Base-by-base conservation (phyloP, 305 asterid species). In the Caryopteris hybrid region DNA sequence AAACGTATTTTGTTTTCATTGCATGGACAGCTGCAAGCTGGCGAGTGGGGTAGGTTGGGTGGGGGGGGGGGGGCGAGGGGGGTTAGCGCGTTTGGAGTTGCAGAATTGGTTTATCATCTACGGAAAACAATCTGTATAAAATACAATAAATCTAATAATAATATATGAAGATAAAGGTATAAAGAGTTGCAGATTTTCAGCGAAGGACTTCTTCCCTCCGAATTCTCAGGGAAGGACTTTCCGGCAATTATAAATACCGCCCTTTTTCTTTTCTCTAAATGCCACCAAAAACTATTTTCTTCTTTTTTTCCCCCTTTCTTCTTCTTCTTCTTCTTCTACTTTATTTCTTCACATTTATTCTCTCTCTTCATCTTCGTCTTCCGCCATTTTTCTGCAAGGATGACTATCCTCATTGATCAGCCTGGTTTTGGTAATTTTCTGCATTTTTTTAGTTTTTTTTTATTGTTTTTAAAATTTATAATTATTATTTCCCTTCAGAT, bases 211-310 rank as follows among this genome's bases (percentile, higher is more conserved):
- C 46, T 51, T 68, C 65, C 65, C 16, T 74, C 74, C 77, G 85
- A 86, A 86, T 72, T 88, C 86, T 85, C 94, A 76, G 86, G 84
- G 77, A 82, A 88, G 95, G 92, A 80, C 88, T 75, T 71, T 73
- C 91, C 82, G 87, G 86, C 85, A 14, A 51, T 55, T 91, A 91
- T 84, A 91, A 86, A 91, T 88, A 80, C 83, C 33, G 50, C 12
- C 7, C 62, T 39, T 58, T 52, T 67, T 20, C 51, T 7, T 20
- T 47, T n/a, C 51, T 3, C 38, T 64, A n/a, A 53, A 67, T 69
- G 72, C 70, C 61, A 50, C 23, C 51, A 25, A 2, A 42, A 16
- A 31, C 34, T 66, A 56, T 2, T 42, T 10, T 31, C 6, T 11
- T 1, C 20, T 61, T 23, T 42, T 65, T 31, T 54, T 3, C 20